phyloP scores from a whole-genome alignment of 805 yeast genomes.

The Helenozyma baotianmanensis region DNA sequence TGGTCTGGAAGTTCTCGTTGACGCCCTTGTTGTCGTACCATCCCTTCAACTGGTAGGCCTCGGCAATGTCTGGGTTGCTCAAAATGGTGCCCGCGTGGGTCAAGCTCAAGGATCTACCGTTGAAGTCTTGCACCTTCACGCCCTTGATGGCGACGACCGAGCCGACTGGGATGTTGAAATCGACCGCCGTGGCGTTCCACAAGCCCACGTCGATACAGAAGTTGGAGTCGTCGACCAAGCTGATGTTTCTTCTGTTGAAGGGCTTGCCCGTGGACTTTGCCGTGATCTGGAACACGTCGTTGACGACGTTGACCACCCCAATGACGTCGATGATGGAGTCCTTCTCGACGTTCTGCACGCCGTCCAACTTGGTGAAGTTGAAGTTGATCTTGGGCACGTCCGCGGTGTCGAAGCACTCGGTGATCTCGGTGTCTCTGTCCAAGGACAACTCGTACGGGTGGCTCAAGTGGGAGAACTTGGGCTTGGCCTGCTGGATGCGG shows the following conservation, averaged over 20 bases:
- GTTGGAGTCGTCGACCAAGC: slow-evolving; percentile 80
- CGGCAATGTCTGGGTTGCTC: slow-evolving; percentile 84
- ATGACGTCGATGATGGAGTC: slow-evolving; percentile 79
- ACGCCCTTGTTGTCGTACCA: slow-evolving; percentile 89
- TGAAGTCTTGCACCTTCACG: slow-evolving; percentile 81
- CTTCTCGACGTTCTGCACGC: slow-evolving; percentile 62
- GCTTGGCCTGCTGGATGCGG: slow-evolving; percentile 76
- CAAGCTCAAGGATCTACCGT: slow-evolving; percentile 78
- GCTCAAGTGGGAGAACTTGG: slow-evolving; percentile 74
- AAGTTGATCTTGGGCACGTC: slow-evolving; percentile 78
- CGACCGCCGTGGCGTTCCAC: slow-evolving; percentile 86
- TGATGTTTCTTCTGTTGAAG: slow-evolving; percentile 85
- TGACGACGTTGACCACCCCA: slow-evolving; percentile 77
- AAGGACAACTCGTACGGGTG: slow-evolving; percentile 86
- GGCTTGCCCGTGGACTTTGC: slow-evolving; percentile 87
- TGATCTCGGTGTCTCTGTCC: slow-evolving; percentile 73
- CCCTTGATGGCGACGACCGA: slow-evolving; percentile 91
- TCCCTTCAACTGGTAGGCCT: slow-evolving; percentile 83
- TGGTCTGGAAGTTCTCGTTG: slow-evolving; percentile 53
- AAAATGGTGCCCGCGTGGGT: slow-evolving; percentile 72
- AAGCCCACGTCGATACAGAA: slow-evolving; percentile 73
- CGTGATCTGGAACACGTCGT: slow-evolving; percentile 70
- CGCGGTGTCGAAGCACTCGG: slow-evolving; percentile 54
- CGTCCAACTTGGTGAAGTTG: slow-evolving; percentile 66
- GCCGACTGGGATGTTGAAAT: slow-evolving; percentile 68